A percentile compares a stretch with the other conserved stretches of the same genome.
phyloP scores from a whole-genome alignment of 345 rosid genomes.

The Dovyalis caffra region DNA sequence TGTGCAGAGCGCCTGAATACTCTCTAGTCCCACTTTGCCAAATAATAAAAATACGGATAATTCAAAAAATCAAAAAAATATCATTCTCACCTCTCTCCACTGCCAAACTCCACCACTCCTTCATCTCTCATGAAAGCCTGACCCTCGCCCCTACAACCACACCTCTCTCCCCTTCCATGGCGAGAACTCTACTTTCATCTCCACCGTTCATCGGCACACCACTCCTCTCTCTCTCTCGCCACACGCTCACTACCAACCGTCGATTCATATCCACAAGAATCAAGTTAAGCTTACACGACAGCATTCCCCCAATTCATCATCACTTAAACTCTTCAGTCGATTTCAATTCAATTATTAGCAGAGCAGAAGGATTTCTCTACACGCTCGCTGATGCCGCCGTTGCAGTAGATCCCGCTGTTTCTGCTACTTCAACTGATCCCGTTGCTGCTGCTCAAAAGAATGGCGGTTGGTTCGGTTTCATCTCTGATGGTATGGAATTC shows the following conservation, averaged over 20 bases:
- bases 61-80: not conserved
- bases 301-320: conserved; percentile 56
- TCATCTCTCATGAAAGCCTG: conserved; percentile 25
- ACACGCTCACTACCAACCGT: conserved; percentile 42
- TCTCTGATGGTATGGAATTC: conserved; percentile 81
- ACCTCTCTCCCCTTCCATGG: conserved; percentile 44
- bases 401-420: conserved; percentile 47
- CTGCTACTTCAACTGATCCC: conserved; percentile 41
- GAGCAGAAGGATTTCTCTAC: conserved; percentile 74
- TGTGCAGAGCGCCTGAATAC: not conserved
- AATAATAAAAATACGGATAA: not conserved
- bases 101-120: conserved; percentile 14
- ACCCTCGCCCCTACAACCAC: conserved; percentile 4
- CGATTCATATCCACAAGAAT: conserved; percentile 54
- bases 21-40: not conserved
- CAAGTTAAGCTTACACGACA: conserved; percentile 63
- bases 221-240: conserved; percentile 47
- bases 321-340: conserved; percentile 49
- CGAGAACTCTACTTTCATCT: conserved; percentile 76
- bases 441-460: conserved; percentile 57
- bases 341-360: conserved; percentile 40
- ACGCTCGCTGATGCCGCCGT: conserved; percentile 88
- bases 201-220: conserved; percentile 66
- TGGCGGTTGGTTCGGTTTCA: conserved; percentile 92
- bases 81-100: not conserved